These are phyloP conservation scores for Thelonectria olida DNA, from an alignment of 2,329 filamentous ascomycete genomes.

Conservation along the genomic window DNA sequence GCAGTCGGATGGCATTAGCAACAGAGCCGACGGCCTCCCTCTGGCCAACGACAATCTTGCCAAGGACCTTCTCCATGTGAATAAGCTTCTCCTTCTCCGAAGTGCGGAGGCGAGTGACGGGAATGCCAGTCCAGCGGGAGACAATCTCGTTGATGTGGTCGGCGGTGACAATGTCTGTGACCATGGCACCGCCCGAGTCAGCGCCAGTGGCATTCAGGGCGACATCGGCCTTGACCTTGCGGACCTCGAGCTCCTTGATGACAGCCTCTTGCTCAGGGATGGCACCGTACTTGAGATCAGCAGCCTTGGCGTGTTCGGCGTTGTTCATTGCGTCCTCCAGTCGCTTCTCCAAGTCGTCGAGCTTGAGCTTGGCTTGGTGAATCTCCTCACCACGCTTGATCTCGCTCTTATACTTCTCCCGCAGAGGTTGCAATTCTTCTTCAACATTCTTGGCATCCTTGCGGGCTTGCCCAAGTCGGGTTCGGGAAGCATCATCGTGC, in stretches of 20 bases:
- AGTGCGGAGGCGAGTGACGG: slow-evolving; percentile 91
- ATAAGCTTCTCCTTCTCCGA: slow-evolving; percentile 99
- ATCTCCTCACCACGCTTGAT: slow-evolving; percentile 91
- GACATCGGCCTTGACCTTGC: slow-evolving; percentile 82
- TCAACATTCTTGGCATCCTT: slow-evolving; percentile 94
- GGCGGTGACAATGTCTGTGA: slow-evolving; percentile 93
- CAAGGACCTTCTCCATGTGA: slow-evolving; percentile 90
- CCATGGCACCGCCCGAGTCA: slow-evolving; percentile 75
- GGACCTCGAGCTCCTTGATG: slow-evolving; percentile 83
- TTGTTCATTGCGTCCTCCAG: slow-evolving; percentile 91
- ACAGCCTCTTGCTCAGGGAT: slow-evolving; percentile 88
- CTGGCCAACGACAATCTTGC: slow-evolving; percentile 89
- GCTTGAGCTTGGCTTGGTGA: slow-evolving; percentile 93
- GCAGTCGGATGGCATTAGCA: slow-evolving; percentile 93
- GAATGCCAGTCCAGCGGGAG: slow-evolving; percentile 96
- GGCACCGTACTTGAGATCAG: slow-evolving; percentile 95
- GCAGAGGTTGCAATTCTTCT: slow-evolving; percentile 89
- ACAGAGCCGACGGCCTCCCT: slow-evolving; percentile 93
- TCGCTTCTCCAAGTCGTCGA: slow-evolving; percentile 91
- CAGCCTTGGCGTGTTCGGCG: slow-evolving; percentile 85
- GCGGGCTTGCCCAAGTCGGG: slow-evolving; percentile 82
- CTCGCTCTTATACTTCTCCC: slow-evolving; percentile 95
- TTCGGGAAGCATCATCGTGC: slow-evolving; percentile 90
- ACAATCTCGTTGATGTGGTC: slow-evolving; percentile 99
- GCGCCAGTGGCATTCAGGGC: slow-evolving; percentile 63